Evolutionary conservation across 176 grass and related monocot species (phyloP), one percentile per base, ranked within the genome.

Genomic region (Chrysopogon serrulatus): DNA sequence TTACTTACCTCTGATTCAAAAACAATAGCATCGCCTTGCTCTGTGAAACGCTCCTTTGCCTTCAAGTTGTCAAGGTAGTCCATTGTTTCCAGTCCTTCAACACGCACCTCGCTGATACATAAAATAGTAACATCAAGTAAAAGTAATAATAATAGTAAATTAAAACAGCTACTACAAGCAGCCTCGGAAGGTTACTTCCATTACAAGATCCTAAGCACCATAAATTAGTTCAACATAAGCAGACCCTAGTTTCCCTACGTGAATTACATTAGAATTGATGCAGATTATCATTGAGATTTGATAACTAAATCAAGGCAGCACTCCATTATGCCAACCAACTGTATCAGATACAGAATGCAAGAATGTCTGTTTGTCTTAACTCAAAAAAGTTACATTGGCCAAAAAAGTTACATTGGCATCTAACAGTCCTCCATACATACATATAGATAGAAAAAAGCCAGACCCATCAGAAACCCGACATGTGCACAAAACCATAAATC

Each of bases 1-100:
- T 76, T 26, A 44, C 65, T 83, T 93, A 93, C 94, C 73, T 97
- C 94, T 48, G 87, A 89, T 81, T 97, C 94, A 74, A 97, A 97
- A 59, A 87, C 87, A 85, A 97, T 85, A 49, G 91, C 94, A 89
- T 97, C 94, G 11, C 94, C 91, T 81, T 94, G 90, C 68, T 97
- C 94, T 63, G 94, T 97, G 74, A 71, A 86, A 64, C 87, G 91
- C 19, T 91, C 80, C 41, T 86, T 96, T 63, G 66, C 65, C 81
- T 91, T 93, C 71, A 87, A 76, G 68, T 90, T 90, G 56, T 97
- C 94, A 65, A 93, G 83, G 74, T 97, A 97, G 61, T 97, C 91
- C 94, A 97, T 80, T 74, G 91, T 94, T 84, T 97, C 94, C 60
- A 97, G 87, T 39, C 94, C 94, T 91, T 97, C 94, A 16, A 97